Percentiles rank a stretch among this genome's conserved stretches.
Evolutionary conservation across 306 rosid genomes (phyloP).

Genomic region (Sphenostylis stenocarpa): DNA sequence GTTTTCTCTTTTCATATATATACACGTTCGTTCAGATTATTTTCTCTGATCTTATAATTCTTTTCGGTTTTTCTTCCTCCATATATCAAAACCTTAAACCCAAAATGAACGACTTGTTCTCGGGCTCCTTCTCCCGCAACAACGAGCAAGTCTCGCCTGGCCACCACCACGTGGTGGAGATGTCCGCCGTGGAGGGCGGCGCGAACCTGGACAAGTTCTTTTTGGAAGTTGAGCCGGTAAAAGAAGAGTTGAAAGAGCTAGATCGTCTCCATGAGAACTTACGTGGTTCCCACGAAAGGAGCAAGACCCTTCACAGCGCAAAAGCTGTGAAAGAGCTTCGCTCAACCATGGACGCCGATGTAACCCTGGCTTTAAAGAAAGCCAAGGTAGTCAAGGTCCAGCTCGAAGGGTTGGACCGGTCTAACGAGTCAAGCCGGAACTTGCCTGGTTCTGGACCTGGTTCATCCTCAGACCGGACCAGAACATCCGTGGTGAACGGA

Average conservation of each 20-base stretch:
- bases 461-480: conserved; percentile 70
- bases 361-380: conserved; percentile 64
- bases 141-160: conserved; percentile 54
- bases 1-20: background rate
- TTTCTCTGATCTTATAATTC: background rate
- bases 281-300: conserved; percentile 56
- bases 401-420: conserved; percentile 64
- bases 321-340: conserved; percentile 74
- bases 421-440: conserved; percentile 59
- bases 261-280: conserved; percentile 57
- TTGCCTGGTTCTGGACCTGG: conserved; percentile 74
- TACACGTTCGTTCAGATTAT: background rate
- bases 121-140: conserved; percentile 62
- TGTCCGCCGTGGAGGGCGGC: conserved; percentile 36
- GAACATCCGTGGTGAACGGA: conserved; percentile 73
- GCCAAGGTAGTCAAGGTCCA: conserved; percentile 76
- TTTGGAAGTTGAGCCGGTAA: conserved; percentile 65
- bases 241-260: conserved; percentile 69
- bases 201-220: conserved; percentile 73
- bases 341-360: conserved; percentile 77
- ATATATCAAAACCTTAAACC: background rate
- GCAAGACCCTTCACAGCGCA: conserved; percentile 81
- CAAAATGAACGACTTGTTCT: conserved; percentile 70
- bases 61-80: background rate
- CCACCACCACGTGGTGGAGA: conserved; percentile 56